Evolutionary conservation across 331 rosid genomes (phyloP).

Genomic region (Ulmus americana): DNA sequence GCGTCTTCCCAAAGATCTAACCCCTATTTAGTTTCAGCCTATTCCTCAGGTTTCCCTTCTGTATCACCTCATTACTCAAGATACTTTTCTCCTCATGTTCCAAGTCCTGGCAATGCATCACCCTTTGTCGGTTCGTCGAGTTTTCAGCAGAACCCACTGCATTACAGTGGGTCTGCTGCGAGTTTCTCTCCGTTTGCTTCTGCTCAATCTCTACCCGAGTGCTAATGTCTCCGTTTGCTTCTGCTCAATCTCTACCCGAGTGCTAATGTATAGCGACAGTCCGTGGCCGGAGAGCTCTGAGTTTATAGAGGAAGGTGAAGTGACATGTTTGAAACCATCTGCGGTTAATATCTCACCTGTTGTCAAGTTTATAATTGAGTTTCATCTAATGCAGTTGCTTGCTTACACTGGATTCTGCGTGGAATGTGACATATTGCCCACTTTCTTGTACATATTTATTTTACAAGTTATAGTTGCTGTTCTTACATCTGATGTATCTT

Average conservation of each 20-base stretch:
- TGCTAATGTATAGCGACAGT: conserved; percentile 38
- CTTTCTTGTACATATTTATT: conserved; percentile 26
- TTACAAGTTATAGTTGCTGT: conserved; percentile 10
- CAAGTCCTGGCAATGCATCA: conserved; percentile 74
- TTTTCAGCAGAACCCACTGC: conserved; percentile 68
- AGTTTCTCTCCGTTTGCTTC: conserved; percentile 90
- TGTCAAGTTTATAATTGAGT: conserved; percentile 1
- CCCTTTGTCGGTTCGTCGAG: conserved; percentile 61
- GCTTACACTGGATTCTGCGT: conserved; percentile 22
- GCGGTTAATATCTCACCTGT: conserved; percentile 12
- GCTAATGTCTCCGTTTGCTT: conserved; percentile 74
- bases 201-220: conserved; percentile 77
- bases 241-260: conserved; percentile 81
- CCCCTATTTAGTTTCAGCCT: conserved; percentile 56
- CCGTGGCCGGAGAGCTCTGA: conserved; percentile 12
- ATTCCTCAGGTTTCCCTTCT: conserved; percentile 72
- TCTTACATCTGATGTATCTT: conserved; percentile 3
- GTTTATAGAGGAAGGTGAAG: conserved; percentile 15
- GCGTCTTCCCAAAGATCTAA: conserved; percentile 79
- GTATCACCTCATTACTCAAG: conserved; percentile 68
- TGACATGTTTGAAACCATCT: conserved; percentile 14
- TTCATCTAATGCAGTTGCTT: conserved; percentile 4
- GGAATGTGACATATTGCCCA: conserved; percentile 18
- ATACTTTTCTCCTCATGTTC: conserved; percentile 54
- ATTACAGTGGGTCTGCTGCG: conserved; percentile 68